Conservation (phyloP, 257 asterid genomes). For the Petunia secreta region DNA sequence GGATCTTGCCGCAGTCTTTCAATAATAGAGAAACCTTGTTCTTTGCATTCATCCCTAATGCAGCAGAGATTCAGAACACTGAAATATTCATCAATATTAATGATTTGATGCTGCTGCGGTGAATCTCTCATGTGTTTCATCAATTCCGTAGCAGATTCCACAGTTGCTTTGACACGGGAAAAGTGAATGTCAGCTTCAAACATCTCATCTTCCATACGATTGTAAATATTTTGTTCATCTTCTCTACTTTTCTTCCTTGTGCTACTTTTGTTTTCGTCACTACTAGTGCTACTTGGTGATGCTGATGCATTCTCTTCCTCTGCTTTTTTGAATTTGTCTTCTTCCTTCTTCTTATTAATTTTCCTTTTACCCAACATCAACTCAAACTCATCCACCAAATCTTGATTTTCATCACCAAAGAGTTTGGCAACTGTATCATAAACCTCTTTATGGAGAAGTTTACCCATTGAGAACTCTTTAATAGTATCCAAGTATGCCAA, state of each 20-base stretch:
- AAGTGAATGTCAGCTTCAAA: background rate
- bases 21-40: background rate
- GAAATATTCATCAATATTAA: background rate
- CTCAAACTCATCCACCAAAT: background rate
- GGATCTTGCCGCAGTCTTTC: background rate
- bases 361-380: background rate
- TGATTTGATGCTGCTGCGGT: background rate
- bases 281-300: background rate
- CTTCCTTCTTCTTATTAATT: background rate
- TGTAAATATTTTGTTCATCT: no score
- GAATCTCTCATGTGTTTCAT: background rate
- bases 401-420: background rate
- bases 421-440: background rate
- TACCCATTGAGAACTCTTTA: background rate
- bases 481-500: background rate
- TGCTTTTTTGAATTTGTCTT: background rate
- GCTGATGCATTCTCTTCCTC: background rate
- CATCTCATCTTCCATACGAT: constrained; percentile 2
- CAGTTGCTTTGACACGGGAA: background rate
- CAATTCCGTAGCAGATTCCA: background rate
- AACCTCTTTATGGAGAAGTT: background rate
- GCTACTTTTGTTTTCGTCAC: background rate
- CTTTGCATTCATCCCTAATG: background rate
- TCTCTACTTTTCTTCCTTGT: background rate
- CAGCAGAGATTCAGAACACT: background rate